Evolutionary conservation across 2,329 filamentous ascomycete genomes (phyloP).

Genomic region (Xylariaceae sp.): DNA sequence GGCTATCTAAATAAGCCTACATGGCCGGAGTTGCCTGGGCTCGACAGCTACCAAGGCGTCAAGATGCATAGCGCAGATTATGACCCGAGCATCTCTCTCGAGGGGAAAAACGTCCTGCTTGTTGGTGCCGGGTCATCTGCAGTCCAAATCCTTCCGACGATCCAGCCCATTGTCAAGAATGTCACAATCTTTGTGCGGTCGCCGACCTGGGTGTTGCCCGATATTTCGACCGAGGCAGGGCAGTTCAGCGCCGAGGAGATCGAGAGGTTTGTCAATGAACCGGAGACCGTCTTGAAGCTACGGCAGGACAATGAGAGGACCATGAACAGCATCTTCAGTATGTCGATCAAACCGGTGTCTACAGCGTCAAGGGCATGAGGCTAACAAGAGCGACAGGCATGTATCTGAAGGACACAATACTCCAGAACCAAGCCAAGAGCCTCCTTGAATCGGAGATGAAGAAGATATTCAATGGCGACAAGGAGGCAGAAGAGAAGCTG

Average conservation of each 20-base stretch:
- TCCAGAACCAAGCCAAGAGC: constrained; percentile 7
- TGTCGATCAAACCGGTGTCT: constrained; percentile 13
- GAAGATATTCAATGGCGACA: constrained; percentile 6
- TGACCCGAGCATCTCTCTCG: constrained; percentile 8
- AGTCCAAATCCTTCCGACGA: constrained; percentile 43
- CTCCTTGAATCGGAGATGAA: constrained; percentile 6
- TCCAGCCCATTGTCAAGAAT: constrained; percentile 38
- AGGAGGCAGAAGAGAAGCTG: constrained; percentile 9
- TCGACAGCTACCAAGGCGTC: constrained; percentile 7
- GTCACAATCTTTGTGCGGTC: constrained; percentile 47
- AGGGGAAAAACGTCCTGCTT: constrained; percentile 8
- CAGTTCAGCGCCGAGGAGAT: constrained; percentile 36
- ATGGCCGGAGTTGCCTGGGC: constrained; percentile 11
- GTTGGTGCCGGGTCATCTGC: constrained; percentile 27
- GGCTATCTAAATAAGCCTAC: constrained; percentile 15
- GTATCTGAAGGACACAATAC: constrained; percentile 10
- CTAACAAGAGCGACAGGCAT: constrained; percentile 3
- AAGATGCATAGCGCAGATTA: constrained; percentile 13
- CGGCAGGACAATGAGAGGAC: constrained; percentile 13
- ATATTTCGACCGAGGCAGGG: constrained; percentile 36
- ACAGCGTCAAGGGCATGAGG: not conserved
- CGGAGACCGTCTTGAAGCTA: constrained; percentile 5
- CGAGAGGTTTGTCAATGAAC: constrained; percentile 41
- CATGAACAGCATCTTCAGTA: constrained; percentile 21
- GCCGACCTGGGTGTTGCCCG: constrained; percentile 45